Percentiles rank a stretch among this genome's conserved stretches.
These are phyloP conservation scores for Cinnamomum chago DNA, from an alignment of 164 flowering plant species.

Conservation along the genomic window DNA sequence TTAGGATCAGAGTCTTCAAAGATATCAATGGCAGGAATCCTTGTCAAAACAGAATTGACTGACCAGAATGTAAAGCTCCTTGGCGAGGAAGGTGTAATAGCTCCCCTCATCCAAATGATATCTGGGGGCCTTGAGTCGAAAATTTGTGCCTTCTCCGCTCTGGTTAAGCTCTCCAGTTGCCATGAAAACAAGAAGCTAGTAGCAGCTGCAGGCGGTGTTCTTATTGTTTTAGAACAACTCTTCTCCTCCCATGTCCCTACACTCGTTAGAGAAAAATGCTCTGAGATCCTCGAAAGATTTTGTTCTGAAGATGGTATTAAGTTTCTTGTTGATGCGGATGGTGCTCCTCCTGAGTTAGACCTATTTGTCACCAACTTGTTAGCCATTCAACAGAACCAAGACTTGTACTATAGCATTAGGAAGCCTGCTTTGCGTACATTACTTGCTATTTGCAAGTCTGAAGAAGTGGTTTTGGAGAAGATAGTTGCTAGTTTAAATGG, in stretches of 20 bases:
- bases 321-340: constrained; percentile 48
- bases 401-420: constrained; percentile 23
- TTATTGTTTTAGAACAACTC: constrained; percentile 34
- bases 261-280: constrained; percentile 33
- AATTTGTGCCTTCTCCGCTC: constrained; percentile 40
- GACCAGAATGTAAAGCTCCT: constrained; percentile 39
- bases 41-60: constrained; percentile 41
- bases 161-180: constrained; percentile 44
- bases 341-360: constrained; percentile 38
- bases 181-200: constrained; percentile 41
- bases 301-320: constrained; percentile 46
- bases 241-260: constrained; percentile 33
- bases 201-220: constrained; percentile 52
- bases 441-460: constrained; percentile 47
- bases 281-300: constrained; percentile 48
- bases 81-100: constrained; percentile 59
- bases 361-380: constrained; percentile 31
- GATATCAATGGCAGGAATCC: constrained; percentile 34
- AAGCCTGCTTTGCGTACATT: constrained; percentile 47
- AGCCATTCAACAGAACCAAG: constrained; percentile 35
- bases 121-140: constrained; percentile 41
- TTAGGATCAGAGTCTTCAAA: constrained; percentile 50
- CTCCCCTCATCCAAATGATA: constrained; percentile 52
- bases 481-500: constrained; percentile 45
- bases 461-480: constrained; percentile 36